Evolutionary conservation across 306 rosid genomes (phyloP), one percentile per base, ranked within the genome.

Genomic region (Quercus agrifolia): DNA sequence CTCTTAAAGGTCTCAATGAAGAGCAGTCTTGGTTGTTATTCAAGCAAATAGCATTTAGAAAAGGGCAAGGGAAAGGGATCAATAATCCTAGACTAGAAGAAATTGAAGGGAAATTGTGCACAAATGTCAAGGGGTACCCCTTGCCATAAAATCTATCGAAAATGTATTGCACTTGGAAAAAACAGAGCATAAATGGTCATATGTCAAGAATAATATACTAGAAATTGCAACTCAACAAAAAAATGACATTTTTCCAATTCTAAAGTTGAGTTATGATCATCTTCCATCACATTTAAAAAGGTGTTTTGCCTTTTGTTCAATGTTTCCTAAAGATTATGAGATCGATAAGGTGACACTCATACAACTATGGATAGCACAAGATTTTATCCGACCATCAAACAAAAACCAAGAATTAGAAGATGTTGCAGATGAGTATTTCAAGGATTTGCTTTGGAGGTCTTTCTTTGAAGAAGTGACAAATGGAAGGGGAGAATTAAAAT

Each of bases 151-250:
- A 64, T 57, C 79, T 51, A 58, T 83, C 25, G 85, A 83, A 20
- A 70, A 83, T 69, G 77, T 83, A 25, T 78, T 87, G 2, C 2
- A 35, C 59, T 76, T 76, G 38, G 78, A 85, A 51, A 81, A 74
- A 30, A 54, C 78, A 30, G 33, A 15, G 54, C 49, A n/a, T 41
- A 82, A 87, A 21, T 87, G 90, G 90, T 55, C 11, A 17, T 77
- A 71, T 69, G 77, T 84, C 66, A 84, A 71, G 5, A 70, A 87
- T 12, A 73, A 71, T 77, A 84, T 81, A 66, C 83, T 87, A 67
- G 19, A 76, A 21, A 76, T 9, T 67, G 56, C 54, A 9, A 20
- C 5, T 11, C 85, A 78, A 18, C 11, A 23, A 6, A 1, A 73
- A 67, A 79, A 83, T 67, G 73, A 78, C 46, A 84, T 84, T 27